Percentiles rank a stretch among this genome's conserved stretches.
Evolutionary conservation across 2,329 filamentous ascomycete species (phyloP).

Genomic region (Aureobasidium sp.): DNA sequence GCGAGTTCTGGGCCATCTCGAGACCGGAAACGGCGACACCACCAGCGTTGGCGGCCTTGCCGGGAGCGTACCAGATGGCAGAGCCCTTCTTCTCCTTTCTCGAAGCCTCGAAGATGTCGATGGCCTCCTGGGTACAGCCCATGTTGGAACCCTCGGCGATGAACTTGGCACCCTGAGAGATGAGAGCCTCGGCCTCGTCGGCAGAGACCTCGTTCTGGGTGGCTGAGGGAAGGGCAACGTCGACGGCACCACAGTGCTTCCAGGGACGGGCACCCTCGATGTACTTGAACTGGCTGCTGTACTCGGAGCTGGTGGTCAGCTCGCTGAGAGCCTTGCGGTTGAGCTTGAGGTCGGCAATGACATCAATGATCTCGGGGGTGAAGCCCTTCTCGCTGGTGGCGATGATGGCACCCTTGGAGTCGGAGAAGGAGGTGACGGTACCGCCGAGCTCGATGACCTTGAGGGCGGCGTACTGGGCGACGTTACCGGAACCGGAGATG

Average conservation of each 20-base stretch:
- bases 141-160: conserved; percentile 98
- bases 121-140: conserved; percentile 94
- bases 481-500: conserved; percentile 95
- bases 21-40: conserved; percentile 95
- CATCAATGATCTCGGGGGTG: conserved; percentile 68
- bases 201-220: conserved; percentile 96
- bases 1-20: conserved; percentile 98
- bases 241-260: conserved; percentile 81
- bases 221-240: conserved; percentile 84
- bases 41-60: conserved; percentile 92
- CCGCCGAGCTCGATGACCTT: conserved; percentile 95
- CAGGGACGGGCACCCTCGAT: conserved; percentile 82
- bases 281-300: conserved; percentile 70
- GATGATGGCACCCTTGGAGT: conserved; percentile 80
- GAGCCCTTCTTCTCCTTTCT: conserved; percentile 61
- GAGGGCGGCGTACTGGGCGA: conserved; percentile 93
- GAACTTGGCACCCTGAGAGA: conserved; percentile 70
- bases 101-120: conserved; percentile 81
- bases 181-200: conserved; percentile 79
- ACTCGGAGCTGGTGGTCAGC: conserved; percentile 51
- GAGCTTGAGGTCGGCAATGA: conserved; percentile 81
- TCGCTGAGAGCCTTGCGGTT: conserved; percentile 74
- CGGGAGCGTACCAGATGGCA: conserved; percentile 91
- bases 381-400: conserved; percentile 64
- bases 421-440: conserved; percentile 85